Base-by-base conservation (phyloP, 2,329 filamentous ascomycete species). In the Monosporascus sp. region DNA sequence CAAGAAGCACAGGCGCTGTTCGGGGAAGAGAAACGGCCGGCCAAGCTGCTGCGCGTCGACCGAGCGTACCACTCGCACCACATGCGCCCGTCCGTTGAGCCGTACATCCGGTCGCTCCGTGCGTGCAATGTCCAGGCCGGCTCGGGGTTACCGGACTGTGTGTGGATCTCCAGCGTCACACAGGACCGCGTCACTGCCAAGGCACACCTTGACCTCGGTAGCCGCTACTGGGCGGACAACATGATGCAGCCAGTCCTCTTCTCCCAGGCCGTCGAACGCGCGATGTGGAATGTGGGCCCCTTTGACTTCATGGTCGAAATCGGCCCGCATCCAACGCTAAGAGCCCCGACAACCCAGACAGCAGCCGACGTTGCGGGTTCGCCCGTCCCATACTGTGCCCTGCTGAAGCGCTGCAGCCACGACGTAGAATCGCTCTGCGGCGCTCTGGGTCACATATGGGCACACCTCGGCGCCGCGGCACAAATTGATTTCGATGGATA, bases 231-330 rank as follows among this genome's bases (percentile, higher is more conserved):
- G 76, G 61, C 53, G 1, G 65, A 72, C 27, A 80, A 79, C 56
- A 71, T 79, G 71, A 57, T 65, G 2, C 62, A 68, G 9, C 65
- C 75, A 1, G 75, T 79, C 0, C 57, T 72, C 0, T 79, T 80
- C 55, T 63, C 64, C 4, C 67, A 76, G 44, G 76, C 76, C 1
- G 43, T 78, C n/a, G n/a, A n/a, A n/a, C n/a, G n/a, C n/a, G n/a
- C n/a, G n/a, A n/a, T n/a, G n/a, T n/a, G n/a, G n/a, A n/a, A n/a
- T n/a, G n/a, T n/a, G n/a, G n/a, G n/a, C n/a, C n/a, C n/a, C n/a
- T n/a, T n/a, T n/a, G n/a, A n/a, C n/a, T n/a, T n/a, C n/a, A n/a
- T n/a, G n/a, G n/a, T n/a, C n/a, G n/a, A n/a, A n/a, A n/a, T n/a
- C n/a, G n/a, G n/a, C n/a, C n/a, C n/a, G n/a, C n/a, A n/a, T n/a